Evolutionary conservation across 164 flowering plant genomes (phyloP).

Genomic region (Tinospora cordifolia): DNA sequence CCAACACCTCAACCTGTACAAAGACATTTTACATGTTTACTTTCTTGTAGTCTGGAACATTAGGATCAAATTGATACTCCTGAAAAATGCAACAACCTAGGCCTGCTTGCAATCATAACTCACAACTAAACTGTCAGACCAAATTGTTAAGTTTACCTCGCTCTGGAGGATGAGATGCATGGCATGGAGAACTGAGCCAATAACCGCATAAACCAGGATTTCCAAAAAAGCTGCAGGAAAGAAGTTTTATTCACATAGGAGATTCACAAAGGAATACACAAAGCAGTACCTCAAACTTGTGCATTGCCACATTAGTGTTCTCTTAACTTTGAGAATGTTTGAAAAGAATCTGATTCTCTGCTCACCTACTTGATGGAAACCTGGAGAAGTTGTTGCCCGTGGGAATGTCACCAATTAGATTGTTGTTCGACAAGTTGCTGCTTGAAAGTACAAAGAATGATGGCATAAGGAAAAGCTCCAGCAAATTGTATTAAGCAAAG

Average conservation of each 20-base stretch:
- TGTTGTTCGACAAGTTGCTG: conserved; percentile 90
- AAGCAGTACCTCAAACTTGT: neutral
- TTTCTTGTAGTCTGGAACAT: no score
- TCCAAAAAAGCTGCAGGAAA: conserved; percentile 59
- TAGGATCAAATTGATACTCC: neutral
- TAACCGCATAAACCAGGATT: conserved; percentile 80
- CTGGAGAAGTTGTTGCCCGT: conserved; percentile 76
- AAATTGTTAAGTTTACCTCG: conserved; percentile 41
- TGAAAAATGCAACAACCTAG: neutral
- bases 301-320: neutral
- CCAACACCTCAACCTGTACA: no score
- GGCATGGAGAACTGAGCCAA: conserved; percentile 70
- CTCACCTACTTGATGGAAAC: conserved; percentile 68
- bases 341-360: neutral
- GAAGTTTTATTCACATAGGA: neutral
- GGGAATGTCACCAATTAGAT: conserved; percentile 71
- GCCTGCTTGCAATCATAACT: neutral
- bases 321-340: neutral
- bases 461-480: neutral
- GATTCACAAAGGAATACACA: neutral
- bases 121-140: neutral
- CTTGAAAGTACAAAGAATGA: conserved; percentile 6
- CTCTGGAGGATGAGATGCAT: conserved; percentile 37
- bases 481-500: neutral
- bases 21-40: no score